Evolutionary conservation across 148 eudicot species (phyloP), one percentile per base, ranked within the genome.

Genomic region (Nyssa sinensis): DNA sequence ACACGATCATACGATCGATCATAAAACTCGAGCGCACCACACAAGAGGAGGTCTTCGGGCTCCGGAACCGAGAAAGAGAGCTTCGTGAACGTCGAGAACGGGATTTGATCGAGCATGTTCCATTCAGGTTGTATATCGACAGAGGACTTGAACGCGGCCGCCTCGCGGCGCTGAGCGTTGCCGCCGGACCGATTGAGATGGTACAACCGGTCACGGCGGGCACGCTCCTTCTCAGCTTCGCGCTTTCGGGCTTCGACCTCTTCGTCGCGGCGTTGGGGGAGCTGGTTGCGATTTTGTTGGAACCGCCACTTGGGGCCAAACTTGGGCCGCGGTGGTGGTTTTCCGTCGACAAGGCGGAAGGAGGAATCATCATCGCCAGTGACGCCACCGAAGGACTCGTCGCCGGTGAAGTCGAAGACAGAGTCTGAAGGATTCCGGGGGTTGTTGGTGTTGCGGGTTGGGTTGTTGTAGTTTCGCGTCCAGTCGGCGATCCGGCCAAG

Each of bases 111-210:
- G 12, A 94, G 92, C 96, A 94, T 90, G 55, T 94, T 94, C 98
- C 98, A 94, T 47, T 94, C 98, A 0, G 98, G 98, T 81, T 92
- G 98, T 7, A 94, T 94, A 55, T 94, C 98, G 1, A 94, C 98
- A 0, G 92, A 87, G 0, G 96, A 87, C 21, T 94, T 94, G 35
- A 94, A 84, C 0, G 81, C 89, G 0, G 98, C 90, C 0, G 96
- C 91, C n/a, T 94, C 98, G 1, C 98, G 89, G 4, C 98, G 83
- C 49, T 70, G 83, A 0, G 47, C 37, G 25, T 79, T 67, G 0
- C 74, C 87, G 0, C 90, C 92, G 49, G 83, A 74, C 12, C 94
- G 88, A 47, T 90, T 92, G 63, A 74, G 78, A 55, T 92, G 84
- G 62, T 95, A 95, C 9, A 82, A 69, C 0, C 96, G 79, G 57